Evolutionary conservation across 352 stramenopile genomes (phyloP).

Genomic region (Pythium insidiosum): DNA sequence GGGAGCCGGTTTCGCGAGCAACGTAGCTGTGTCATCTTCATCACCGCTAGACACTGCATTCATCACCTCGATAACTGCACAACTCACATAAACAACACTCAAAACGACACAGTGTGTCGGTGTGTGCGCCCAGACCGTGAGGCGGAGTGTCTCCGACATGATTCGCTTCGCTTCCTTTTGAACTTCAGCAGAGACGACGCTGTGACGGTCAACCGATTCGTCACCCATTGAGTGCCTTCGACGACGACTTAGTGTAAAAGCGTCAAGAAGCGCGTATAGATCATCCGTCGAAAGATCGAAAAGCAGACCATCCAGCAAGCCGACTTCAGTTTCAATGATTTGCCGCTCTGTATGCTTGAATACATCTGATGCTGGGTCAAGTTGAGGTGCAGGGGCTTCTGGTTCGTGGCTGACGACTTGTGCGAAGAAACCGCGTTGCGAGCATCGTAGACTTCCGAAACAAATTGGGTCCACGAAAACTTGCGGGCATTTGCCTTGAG

Average conservation of each 20-base stretch:
- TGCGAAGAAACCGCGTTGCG: conserved; percentile 20
- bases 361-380: conserved; percentile 33
- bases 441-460: conserved; percentile 61
- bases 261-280: conserved; percentile 61
- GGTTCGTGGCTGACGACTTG: conserved; percentile 2
- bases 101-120: conserved; percentile 59
- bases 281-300: conserved; percentile 72
- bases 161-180: conserved; percentile 66
- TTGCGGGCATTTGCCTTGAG: conserved; percentile 63
- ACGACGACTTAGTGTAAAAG: conserved; percentile 46
- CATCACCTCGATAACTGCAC: conserved; percentile 35
- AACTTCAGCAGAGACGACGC: conserved; percentile 20
- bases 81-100: conserved; percentile 60
- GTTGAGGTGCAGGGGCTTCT: conserved; percentile 4
- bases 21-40: background rate
- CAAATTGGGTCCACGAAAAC: conserved; percentile 51
- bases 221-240: conserved; percentile 18
- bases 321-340: conserved; percentile 44
- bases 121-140: conserved; percentile 58
- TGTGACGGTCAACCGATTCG: background rate
- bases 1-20: conserved; percentile 9
- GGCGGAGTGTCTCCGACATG: conserved; percentile 35
- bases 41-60: conserved; percentile 18
- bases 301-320: conserved; percentile 63
- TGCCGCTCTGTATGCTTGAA: conserved; percentile 50